Evolutionary conservation across 257 asterid species (phyloP).

Genomic region (Nicotiana attenuata): DNA sequence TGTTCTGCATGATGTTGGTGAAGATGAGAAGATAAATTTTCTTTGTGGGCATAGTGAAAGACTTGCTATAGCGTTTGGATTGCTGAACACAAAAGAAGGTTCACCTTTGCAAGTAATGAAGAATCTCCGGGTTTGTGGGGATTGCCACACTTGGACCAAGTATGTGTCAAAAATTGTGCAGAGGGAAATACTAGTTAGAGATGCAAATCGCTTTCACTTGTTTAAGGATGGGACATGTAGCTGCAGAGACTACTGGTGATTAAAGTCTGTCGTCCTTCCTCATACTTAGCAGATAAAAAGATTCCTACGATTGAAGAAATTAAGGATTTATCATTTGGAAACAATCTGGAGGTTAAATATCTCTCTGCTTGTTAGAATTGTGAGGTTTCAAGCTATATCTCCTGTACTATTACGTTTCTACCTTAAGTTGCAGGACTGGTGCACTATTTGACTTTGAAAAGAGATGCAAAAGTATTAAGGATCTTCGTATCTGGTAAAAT

Average conservation of each 20-base stretch:
- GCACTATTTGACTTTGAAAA: not conserved
- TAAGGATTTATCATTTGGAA: not conserved
- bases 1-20: slow-evolving; percentile 51
- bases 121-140: slow-evolving; percentile 62
- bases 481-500: not conserved
- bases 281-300: not conserved
- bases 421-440: not conserved
- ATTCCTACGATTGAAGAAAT: not conserved
- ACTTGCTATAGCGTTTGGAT: slow-evolving; percentile 60
- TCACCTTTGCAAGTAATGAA: slow-evolving; percentile 52
- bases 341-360: not conserved
- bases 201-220: slow-evolving; percentile 52
- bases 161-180: slow-evolving; percentile 45
- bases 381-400: not conserved
- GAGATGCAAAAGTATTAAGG: not conserved
- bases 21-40: slow-evolving; percentile 46
- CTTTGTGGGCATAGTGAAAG: slow-evolving; percentile 58
- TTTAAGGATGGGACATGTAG: slow-evolving; percentile 59
- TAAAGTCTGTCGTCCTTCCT: not conserved
- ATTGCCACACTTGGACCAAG: slow-evolving; percentile 60
- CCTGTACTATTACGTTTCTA: not conserved
- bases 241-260: slow-evolving; percentile 59
- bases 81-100: slow-evolving; percentile 47
- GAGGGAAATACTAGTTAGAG: slow-evolving; percentile 56
- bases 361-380: not conserved